Base-by-base conservation (phyloP, 2,329 filamentous ascomycete genomes). In the Ilyonectria robusta region DNA sequence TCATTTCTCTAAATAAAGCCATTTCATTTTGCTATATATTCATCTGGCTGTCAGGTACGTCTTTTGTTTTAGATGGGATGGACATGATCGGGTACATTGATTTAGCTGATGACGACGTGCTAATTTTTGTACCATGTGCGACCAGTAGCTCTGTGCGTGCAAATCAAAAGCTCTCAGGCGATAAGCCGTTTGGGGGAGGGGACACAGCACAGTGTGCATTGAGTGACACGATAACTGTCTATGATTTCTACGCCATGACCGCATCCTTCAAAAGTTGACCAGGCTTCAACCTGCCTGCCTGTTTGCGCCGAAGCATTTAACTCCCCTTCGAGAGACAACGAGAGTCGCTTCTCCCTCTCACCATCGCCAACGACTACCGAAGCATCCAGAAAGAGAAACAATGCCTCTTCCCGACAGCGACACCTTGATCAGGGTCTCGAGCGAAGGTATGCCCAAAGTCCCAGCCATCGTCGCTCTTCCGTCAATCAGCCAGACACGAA, bases 371-470 rank as follows among this genome's bases (percentile, higher is more conserved):
- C 9, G 8, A 31, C 2, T 11, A 59, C n/a, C 23, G 7, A 26
- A 47, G 47, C 9, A 63, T 31, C 37, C 29, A 26, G 37, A 6
- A 37, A 17, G 6, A 44, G 47, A 6, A 63, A 70, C 1, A 21
- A 83, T 84, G 80, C 63, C 81, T 15, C 72, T 78, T 2, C 81
- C 82, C 47, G 77, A 79, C 40, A 80, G 79, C 69, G 81, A 86
- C 70, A 82, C 78, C 44, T 78, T 86, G 74, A 79, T 86, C 69
- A 82, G 78, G 70, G 78, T 79, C 69, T 84, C 85, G 10, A 81
- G 83, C 66, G 84, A 88, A 76, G 85, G 86, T 84, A 70, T 19
- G 29, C 62, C 60, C 10, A 26, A 5, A 26, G 4, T 57, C 53
- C 42, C 40, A 57, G 11, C n/a, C 35, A 35, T n/a, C 31, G 15